Evolutionary conservation across 192 early-diverging fungal species (phyloP).

Genomic region (Rhizophagus clarus): DNA sequence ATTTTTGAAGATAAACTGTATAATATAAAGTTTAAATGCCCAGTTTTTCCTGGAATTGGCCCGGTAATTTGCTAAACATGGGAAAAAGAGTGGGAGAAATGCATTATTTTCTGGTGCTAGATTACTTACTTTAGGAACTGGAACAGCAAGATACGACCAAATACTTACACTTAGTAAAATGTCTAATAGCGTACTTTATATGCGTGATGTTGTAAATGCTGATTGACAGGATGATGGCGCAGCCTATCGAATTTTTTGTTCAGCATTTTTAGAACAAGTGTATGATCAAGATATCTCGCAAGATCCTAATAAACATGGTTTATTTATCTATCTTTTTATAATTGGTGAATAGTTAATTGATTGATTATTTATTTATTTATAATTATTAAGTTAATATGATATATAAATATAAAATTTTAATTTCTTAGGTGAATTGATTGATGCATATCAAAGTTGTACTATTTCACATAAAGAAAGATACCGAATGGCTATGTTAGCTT

Average conservation of each 20-base stretch:
- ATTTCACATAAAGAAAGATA: background rate
- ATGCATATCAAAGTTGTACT: background rate
- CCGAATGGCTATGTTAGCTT: background rate
- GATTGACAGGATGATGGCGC: background rate
- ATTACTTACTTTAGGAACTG: background rate
- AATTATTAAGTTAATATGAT: background rate
- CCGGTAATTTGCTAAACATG: background rate
- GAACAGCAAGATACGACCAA: background rate
- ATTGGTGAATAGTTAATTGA: background rate
- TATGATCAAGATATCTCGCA: background rate
- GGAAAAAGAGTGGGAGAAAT: background rate
- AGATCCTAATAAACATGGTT: background rate
- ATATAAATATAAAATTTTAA: background rate
- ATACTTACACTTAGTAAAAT: background rate
- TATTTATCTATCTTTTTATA: background rate
- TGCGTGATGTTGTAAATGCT: background rate
- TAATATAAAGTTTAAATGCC: background rate
- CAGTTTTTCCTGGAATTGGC: background rate
- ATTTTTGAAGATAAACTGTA: too few species aligned
- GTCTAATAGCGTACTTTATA: background rate
- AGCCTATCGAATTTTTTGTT: background rate
- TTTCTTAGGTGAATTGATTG: background rate
- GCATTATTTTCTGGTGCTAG: background rate
- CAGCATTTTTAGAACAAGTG: background rate
- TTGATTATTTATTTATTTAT: background rate